These are phyloP conservation scores for Suillus variegatus DNA, from an alignment of 768 basidiomycete species.

Conservation along the genomic window DNA sequence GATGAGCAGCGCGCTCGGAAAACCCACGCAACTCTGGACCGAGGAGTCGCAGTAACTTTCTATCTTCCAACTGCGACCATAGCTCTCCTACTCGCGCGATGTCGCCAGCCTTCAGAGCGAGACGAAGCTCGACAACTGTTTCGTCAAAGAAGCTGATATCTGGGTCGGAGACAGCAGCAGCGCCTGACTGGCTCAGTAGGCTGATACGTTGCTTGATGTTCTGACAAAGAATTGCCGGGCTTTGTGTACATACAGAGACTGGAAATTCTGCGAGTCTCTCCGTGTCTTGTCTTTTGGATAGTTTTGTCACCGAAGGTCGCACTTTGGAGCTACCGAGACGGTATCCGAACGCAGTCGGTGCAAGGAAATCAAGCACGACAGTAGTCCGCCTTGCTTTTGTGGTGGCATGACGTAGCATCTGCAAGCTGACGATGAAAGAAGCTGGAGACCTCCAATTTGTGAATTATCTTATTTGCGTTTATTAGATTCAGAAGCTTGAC, in stretches of 20 bases:
- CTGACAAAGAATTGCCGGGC: constrained; percentile 25
- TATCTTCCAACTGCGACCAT: constrained; percentile 47
- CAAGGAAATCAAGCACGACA: constrained; percentile 45
- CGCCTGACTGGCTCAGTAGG: constrained; percentile 8
- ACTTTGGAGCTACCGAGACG: constrained; percentile 20
- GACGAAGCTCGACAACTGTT: constrained; percentile 38
- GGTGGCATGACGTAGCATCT: constrained; percentile 27
- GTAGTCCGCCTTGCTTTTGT: constrained; percentile 21
- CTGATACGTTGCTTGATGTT: constrained; percentile 20
- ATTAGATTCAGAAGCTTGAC: constrained; percentile 7
- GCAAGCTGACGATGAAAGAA: background rate
- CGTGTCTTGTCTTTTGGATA: constrained; percentile 8
- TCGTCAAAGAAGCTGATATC: constrained; percentile 38
- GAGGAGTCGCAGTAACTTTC: constrained; percentile 47
- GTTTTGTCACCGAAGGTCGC: constrained; percentile 7
- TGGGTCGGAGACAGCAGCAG: constrained; percentile 24
- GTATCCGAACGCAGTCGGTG: constrained; percentile 33
- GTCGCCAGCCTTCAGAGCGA: constrained; percentile 39
- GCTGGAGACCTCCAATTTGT: too few relatives aligned
- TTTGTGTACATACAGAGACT: constrained; percentile 11
- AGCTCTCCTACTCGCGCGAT: constrained; percentile 26
- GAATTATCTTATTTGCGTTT: constrained; percentile 7
- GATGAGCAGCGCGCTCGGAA: constrained; percentile 36
- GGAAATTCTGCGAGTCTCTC: constrained; percentile 7
- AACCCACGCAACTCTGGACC: constrained; percentile 43